Conservation (phyloP, 139 green algal species). For the Chlorella sp. region DNA sequence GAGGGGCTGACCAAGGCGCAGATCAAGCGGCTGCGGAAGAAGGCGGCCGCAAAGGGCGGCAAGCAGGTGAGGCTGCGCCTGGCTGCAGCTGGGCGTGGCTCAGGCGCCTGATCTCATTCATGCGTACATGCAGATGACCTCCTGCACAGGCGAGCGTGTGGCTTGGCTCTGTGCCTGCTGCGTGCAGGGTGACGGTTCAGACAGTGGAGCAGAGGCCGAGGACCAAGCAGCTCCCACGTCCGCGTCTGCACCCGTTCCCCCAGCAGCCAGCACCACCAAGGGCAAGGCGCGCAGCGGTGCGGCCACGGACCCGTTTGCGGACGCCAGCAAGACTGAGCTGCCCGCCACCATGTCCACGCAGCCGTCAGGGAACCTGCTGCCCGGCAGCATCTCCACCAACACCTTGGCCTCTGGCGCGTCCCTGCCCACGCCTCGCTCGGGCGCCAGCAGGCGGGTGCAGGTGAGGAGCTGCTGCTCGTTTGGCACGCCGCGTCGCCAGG, state of each 20-base stretch:
- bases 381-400: too few species aligned
- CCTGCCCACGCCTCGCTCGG: background rate
- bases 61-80: background rate
- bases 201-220: background rate
- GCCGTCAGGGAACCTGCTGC: background rate
- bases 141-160: too few species aligned
- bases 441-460: background rate
- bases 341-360: background rate
- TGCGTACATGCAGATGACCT: too few species aligned
- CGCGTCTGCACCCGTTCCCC: background rate
- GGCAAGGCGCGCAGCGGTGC: too few species aligned
- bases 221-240: background rate
- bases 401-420: background rate
- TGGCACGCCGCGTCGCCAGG: background rate
- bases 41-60: background rate
- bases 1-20: background rate
- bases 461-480: background rate
- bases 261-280: conserved; percentile 1
- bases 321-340: background rate
- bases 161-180: too few species aligned
- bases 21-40: background rate
- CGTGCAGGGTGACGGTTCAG: background rate
- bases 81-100: background rate
- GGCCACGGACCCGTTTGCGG: background rate
- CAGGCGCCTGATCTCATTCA: background rate